Conservation (phyloP, 768 basidiomycete species). For the Tremella fuciformis region DNA sequence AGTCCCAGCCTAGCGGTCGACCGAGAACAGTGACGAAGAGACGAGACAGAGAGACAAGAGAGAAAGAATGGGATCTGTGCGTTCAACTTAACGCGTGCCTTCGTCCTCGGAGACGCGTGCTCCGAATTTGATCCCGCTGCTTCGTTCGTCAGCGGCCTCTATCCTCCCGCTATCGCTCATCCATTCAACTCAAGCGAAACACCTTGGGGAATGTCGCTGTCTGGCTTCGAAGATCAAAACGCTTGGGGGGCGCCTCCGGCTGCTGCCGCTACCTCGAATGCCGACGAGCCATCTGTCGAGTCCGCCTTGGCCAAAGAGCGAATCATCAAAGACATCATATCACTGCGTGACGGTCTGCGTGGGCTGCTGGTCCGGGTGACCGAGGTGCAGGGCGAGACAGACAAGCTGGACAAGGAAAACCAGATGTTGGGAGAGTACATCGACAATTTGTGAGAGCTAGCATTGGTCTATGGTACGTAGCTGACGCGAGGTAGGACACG, state of each 20-base stretch:
- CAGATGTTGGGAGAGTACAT: constrained; percentile 47
- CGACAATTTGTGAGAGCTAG: constrained; percentile 43
- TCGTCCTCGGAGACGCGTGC: too few relatives aligned
- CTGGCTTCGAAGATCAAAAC: constrained; percentile 12
- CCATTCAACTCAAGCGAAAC: constrained; percentile 1
- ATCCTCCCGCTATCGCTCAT: background rate
- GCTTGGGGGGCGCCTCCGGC: constrained; percentile 15
- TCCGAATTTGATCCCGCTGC: too few relatives aligned
- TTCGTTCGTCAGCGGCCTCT: too few relatives aligned
- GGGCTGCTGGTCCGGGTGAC: constrained; percentile 39
- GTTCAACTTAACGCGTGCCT: too few relatives aligned
- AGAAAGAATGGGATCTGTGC: too few relatives aligned
- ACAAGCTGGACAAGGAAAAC: constrained; percentile 43
- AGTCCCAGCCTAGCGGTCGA: too few relatives aligned
- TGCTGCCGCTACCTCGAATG: background rate
- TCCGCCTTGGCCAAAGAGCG: constrained; percentile 41
- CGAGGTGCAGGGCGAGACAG: constrained; percentile 41
- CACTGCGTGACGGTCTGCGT: constrained; percentile 35
- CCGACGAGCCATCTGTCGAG: constrained; percentile 31
- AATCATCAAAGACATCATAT: constrained; percentile 42
- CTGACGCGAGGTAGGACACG: constrained; percentile 24
- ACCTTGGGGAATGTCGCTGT: constrained; percentile 21
- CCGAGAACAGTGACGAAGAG: too few relatives aligned
- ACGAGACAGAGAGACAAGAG: too few relatives aligned
- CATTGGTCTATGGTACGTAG: background rate